phyloP scores from a whole-genome alignment of 2,329 filamentous ascomycete species.

The Colletotrichum ledebouriae region DNA sequence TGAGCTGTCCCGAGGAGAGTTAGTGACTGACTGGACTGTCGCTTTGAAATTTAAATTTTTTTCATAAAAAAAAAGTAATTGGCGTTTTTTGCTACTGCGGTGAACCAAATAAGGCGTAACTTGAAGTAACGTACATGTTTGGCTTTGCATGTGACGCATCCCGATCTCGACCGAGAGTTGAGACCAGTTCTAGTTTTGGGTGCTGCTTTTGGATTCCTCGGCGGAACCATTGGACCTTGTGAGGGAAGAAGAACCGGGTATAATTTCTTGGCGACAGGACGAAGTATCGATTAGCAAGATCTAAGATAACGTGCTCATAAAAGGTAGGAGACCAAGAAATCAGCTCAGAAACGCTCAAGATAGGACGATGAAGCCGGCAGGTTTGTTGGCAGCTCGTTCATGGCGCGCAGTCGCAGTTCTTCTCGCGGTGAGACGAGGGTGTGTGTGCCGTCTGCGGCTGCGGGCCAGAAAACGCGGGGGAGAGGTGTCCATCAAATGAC shows the following conservation, averaged over 20 bases:
- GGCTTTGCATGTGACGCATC: conserved; percentile 50
- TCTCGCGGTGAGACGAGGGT: neutral
- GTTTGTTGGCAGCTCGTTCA: neutral
- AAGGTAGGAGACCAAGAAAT: neutral
- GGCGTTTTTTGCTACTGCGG: neutral
- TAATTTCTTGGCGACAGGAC: neutral
- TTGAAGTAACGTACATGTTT: conserved; percentile 45
- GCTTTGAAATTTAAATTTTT: no score
- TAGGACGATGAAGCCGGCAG: conserved; percentile 10
- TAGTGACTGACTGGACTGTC: conserved; percentile 3
- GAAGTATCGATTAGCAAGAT: neutral
- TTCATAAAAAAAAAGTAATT: no score
- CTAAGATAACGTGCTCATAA: neutral
- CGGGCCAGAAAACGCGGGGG: conserved; percentile 25
- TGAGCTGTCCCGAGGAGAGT: conserved; percentile 44
- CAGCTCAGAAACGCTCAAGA: conserved; percentile 11
- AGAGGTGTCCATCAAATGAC: conserved; percentile 25
- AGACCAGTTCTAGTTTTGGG: conserved; percentile 36
- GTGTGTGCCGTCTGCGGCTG: neutral
- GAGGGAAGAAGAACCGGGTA: no score
- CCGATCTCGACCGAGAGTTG: conserved; percentile 47
- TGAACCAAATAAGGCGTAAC: no score
- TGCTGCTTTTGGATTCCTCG: conserved; percentile 20
- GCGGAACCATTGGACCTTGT: conserved; percentile 29
- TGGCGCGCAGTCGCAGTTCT: no score